Base-by-base conservation (phyloP, 768 basidiomycete species). In the Rhodotorula diobovata region DNA sequence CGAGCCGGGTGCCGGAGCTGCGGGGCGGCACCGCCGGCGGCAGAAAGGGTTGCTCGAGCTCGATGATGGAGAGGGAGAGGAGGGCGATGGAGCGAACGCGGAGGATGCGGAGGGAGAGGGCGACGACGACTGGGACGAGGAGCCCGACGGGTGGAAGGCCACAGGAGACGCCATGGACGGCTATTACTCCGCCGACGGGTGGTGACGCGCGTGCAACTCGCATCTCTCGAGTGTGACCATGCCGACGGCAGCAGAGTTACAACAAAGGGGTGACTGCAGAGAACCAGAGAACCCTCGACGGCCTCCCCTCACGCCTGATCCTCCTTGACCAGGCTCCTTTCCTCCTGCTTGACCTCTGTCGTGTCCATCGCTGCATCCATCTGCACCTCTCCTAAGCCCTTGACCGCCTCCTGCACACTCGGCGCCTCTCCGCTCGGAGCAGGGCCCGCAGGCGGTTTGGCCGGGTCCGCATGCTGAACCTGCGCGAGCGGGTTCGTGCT, bases 61-160 rank as follows among this genome's bases (percentile, higher is more conserved):
- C 10, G 51, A 32, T 15, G 66, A 46, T 6, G 46, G 39, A 18
- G 63, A 57, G 30, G 61, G 15, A 34, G 69, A 21, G 4, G 41
- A 39, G 10, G 46, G 30, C 1, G 68, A 39, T 18, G 63, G 2
- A 2, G 63, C 12, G 28, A 69, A 1, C 4, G 54, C 37, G 3
- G 53, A 46, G 3, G 65, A 65, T n/a, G 59, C 7, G 7, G 69
- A 14, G 23, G 41, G 41, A 7, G 73, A 61, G 58, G 46, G 34
- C n/a, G 73, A 74, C 41, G 73, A 74, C n/a, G 69, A 71, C n/a
- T 74, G 73, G 73, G 73, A 67, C 39, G 67, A 64, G 25, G 73
- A 74, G 34, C 59, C 54, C 2, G 73, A 74, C 10, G 73, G 73
- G 11, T 74, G 73, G 73, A 66, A 74, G 25, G 66, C 41, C 9